Evolutionary conservation across 352 stramenopile genomes (phyloP).

Genomic region (Pythium angustatum): DNA sequence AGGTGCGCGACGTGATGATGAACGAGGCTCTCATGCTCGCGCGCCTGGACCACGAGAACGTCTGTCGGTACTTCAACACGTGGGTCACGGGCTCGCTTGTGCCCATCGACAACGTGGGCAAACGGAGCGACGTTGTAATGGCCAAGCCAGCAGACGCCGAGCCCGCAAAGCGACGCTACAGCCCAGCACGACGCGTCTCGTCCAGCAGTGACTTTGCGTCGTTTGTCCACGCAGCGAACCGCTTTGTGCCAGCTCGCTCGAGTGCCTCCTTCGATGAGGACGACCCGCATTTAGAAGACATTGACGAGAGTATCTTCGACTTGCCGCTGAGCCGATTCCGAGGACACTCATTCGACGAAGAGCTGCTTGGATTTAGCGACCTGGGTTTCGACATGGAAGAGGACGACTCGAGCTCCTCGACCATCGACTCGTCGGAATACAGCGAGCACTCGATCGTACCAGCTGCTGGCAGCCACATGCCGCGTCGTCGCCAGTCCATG

Average conservation of each 20-base stretch:
- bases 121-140: slow-evolving; percentile 21
- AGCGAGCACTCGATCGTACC: neutral
- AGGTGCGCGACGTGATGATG: slow-evolving; percentile 91
- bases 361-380: slow-evolving; percentile 44
- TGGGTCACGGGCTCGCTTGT: slow-evolving; percentile 77
- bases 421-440: neutral
- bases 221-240: slow-evolving; percentile 6
- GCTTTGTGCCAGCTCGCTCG: slow-evolving; percentile 20
- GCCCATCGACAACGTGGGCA: slow-evolving; percentile 47
- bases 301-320: neutral
- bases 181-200: slow-evolving; percentile 17
- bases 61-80: slow-evolving; percentile 92
- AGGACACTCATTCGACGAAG: slow-evolving; percentile 22
- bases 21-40: slow-evolving; percentile 93
- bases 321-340: neutral
- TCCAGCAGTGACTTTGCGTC: slow-evolving; percentile 31
- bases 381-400: slow-evolving; percentile 61
- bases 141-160: neutral
- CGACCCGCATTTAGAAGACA: slow-evolving; percentile 28
- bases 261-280: slow-evolving; percentile 20
- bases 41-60: slow-evolving; percentile 93
- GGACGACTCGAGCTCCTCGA: neutral
- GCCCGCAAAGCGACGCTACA: neutral
- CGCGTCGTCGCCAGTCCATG: slow-evolving; percentile 30
- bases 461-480: slow-evolving; percentile 3